These are phyloP conservation scores for Lentinula boryana DNA, from an alignment of 768 basidiomycete species.

Conservation along the genomic window DNA sequence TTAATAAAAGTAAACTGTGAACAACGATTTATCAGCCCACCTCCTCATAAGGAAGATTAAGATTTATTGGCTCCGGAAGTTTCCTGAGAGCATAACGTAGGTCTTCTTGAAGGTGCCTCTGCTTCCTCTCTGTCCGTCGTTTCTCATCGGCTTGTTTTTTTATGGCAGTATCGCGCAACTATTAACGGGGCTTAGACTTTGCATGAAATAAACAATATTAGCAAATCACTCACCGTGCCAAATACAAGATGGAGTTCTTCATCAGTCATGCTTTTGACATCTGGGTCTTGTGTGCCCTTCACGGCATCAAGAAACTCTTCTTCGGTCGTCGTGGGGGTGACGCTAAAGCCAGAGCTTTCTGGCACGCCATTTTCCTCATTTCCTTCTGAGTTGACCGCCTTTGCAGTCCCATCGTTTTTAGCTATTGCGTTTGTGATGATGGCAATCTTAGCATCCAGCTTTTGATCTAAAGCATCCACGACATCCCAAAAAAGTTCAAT, in stretches of 20 bases:
- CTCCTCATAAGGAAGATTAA: conserved; percentile 73
- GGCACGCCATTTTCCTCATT: conserved; percentile 10
- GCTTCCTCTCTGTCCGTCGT: conserved; percentile 75
- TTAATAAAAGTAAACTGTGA: neutral
- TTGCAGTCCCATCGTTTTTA: conserved; percentile 35
- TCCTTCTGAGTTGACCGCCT: conserved; percentile 21
- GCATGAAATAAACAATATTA: neutral
- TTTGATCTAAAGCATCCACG: conserved; percentile 83
- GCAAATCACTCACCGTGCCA: conserved; percentile 44
- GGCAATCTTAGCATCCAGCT: conserved; percentile 74
- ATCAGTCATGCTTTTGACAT: conserved; percentile 38
- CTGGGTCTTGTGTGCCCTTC: conserved; percentile 47
- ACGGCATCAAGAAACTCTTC: conserved; percentile 58
- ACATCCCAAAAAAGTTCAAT: conserved; percentile 95
- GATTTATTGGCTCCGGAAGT: conserved; percentile 73
- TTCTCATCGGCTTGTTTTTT: conserved; percentile 84
- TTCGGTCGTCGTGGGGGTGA: conserved; percentile 55
- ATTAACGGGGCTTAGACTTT: neutral
- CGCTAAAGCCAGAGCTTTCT: conserved; percentile 24
- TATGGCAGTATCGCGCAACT: conserved; percentile 70
- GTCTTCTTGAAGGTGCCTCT: conserved; percentile 90
- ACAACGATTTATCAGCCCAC: conserved; percentile 37
- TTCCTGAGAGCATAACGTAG: conserved; percentile 94
- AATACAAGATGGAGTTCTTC: conserved; percentile 57
- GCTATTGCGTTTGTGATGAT: conserved; percentile 58